phyloP scores from a whole-genome alignment of 2,329 filamentous ascomycete genomes.

The Bipolaris bicolor region DNA sequence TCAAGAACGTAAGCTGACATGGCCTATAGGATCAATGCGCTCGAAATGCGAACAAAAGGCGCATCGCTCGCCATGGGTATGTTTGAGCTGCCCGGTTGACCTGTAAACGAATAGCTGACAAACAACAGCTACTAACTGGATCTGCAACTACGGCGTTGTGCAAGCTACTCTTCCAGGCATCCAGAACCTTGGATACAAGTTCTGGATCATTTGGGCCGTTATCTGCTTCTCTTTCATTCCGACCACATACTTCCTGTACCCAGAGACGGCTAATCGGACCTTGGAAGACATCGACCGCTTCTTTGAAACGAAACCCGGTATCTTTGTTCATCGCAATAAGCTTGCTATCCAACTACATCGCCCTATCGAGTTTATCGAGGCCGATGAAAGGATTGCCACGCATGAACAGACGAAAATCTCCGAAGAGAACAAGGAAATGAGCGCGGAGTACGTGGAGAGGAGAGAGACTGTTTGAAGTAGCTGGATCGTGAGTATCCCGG shows the following conservation, averaged over 20 bases:
- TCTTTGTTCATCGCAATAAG: slow-evolving; percentile 58
- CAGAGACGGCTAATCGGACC: slow-evolving; percentile 56
- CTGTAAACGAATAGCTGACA: background rate
- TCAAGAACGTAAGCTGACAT: background rate
- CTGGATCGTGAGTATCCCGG: too few species aligned
- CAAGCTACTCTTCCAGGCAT: slow-evolving; percentile 44
- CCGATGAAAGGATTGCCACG: slow-evolving; percentile 50
- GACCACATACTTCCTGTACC: slow-evolving; percentile 59
- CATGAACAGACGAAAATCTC: slow-evolving; percentile 15
- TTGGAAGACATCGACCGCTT: slow-evolving; percentile 59
- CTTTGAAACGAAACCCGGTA: slow-evolving; percentile 42
- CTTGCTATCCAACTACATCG: slow-evolving; percentile 55
- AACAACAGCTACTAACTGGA: slow-evolving; percentile 37
- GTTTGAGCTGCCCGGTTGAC: background rate
- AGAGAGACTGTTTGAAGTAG: slow-evolving; percentile 31
- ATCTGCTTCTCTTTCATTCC: slow-evolving; percentile 61
- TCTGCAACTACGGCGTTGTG: slow-evolving; percentile 42
- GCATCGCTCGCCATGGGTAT: slow-evolving; percentile 40
- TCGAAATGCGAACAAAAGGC: slow-evolving; percentile 46
- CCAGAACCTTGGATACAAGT: slow-evolving; percentile 58
- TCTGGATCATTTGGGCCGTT: slow-evolving; percentile 62
- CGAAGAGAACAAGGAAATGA: slow-evolving; percentile 20
- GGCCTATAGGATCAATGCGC: slow-evolving; percentile 36
- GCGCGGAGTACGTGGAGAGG: slow-evolving; percentile 29
- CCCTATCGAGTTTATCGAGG: slow-evolving; percentile 57